phyloP scores from a whole-genome alignment of 2,329 filamentous ascomycete species.

The Hypoxylon sp. region DNA sequence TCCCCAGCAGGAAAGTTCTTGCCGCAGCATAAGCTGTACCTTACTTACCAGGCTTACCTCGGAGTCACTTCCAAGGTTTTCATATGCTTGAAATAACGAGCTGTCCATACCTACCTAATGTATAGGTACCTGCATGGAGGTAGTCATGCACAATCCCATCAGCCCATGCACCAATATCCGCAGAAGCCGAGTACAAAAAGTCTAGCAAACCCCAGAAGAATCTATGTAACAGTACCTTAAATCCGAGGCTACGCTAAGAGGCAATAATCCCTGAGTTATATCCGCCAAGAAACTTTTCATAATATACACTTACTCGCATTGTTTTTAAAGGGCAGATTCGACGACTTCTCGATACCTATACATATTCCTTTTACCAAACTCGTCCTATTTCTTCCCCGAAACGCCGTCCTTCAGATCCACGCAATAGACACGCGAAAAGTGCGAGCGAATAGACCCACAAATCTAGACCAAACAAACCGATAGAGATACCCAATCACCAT shows the following conservation, averaged over 20 bases:
- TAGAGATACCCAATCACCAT: conserved; percentile 6
- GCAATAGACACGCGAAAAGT: neutral
- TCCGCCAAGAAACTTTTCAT: conserved; percentile 43
- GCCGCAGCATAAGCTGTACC: conserved; percentile 1
- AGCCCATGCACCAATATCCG: neutral
- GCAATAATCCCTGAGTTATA: conserved; percentile 27
- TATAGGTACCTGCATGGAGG: no score
- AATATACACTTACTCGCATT: conserved; percentile 22
- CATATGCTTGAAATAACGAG: conserved; percentile 6
- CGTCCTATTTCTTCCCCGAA: neutral
- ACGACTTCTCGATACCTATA: neutral
- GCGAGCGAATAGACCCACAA: conserved; percentile 4
- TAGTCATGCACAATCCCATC: neutral
- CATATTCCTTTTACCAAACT: neutral
- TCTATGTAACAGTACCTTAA: conserved; percentile 13
- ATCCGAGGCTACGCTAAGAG: neutral
- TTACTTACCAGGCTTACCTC: neutral
- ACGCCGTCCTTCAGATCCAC: conserved; percentile 3
- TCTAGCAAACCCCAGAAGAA: conserved; percentile 26
- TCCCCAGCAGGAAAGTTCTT: conserved; percentile 2
- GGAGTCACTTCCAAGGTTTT: neutral
- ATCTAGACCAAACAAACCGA: neutral
- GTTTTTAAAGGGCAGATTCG: conserved; percentile 1
- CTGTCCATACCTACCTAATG: neutral
- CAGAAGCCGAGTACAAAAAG: conserved; percentile 2